These are phyloP conservation scores for Sugiyamaella marilandica DNA, from an alignment of 805 yeast species.

Conservation along the genomic window DNA sequence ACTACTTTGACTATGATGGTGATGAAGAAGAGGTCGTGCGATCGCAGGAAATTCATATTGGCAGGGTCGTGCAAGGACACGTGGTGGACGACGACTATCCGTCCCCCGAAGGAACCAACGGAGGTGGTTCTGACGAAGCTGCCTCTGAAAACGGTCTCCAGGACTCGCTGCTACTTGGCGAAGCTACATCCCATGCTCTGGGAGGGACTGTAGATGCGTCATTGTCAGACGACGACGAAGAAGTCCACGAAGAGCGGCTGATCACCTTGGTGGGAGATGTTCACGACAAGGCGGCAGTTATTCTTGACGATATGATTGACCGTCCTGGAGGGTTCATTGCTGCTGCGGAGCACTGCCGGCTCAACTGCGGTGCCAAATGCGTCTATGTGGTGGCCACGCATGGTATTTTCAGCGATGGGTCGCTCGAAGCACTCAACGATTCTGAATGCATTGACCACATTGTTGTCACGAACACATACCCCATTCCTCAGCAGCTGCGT, in stretches of 20 bases:
- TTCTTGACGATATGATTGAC: slow-evolving; percentile 95
- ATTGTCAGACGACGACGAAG: slow-evolving; percentile 78
- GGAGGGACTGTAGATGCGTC: slow-evolving; percentile 76
- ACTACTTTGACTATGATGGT: slow-evolving; percentile 16
- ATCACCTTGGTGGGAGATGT: slow-evolving; percentile 97
- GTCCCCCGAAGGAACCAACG: slow-evolving; percentile 31
- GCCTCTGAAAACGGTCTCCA: slow-evolving; percentile 1
- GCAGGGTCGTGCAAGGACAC: slow-evolving; percentile 93
- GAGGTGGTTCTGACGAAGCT: slow-evolving; percentile 15
- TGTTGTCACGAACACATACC: slow-evolving; percentile 95
- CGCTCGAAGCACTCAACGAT: slow-evolving; percentile 71
- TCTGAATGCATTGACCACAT: slow-evolving; percentile 84
- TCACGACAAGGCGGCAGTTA: slow-evolving; percentile 83
- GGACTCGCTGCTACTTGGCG: slow-evolving; percentile 15
- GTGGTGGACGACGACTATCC: slow-evolving; percentile 84
- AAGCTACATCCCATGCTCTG: slow-evolving; percentile 47
- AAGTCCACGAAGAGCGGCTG: slow-evolving; percentile 76
- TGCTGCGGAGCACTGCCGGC: slow-evolving; percentile 95
- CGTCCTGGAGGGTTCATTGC: slow-evolving; percentile 91
- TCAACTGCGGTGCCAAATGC: slow-evolving; percentile 92
- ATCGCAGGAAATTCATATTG: slow-evolving; percentile 65
- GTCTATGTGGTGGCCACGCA: slow-evolving; percentile 93
- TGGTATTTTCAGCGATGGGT: slow-evolving; percentile 85
- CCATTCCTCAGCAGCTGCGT: slow-evolving; percentile 62
- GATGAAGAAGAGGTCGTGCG: slow-evolving; percentile 26